These are phyloP conservation scores for Teratosphaeria nubilosa DNA, from an alignment of 2,329 filamentous ascomycete genomes.

Conservation along the genomic window DNA sequence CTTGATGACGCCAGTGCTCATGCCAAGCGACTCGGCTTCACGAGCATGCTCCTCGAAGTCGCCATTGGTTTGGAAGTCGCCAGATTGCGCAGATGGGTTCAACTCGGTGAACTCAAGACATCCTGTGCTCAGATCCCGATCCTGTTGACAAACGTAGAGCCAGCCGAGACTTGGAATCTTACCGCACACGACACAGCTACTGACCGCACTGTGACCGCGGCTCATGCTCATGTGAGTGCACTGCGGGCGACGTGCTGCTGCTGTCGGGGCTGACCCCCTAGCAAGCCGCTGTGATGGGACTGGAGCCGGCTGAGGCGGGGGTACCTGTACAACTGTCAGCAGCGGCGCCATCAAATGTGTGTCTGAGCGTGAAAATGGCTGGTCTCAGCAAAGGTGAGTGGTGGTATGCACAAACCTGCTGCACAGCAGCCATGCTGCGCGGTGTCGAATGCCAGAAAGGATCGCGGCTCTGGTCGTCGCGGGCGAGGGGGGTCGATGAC, in stretches of 20 bases:
- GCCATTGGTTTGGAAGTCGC: slow-evolving; percentile 7
- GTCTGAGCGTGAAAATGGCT: neutral
- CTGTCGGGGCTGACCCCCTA: neutral
- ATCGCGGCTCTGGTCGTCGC: slow-evolving; percentile 3
- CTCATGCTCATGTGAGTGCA: slow-evolving; percentile 64
- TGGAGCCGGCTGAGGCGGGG: slow-evolving; percentile 7
- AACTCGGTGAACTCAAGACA: neutral
- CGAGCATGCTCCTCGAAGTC: slow-evolving; percentile 13
- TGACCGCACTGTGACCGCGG: slow-evolving; percentile 46
- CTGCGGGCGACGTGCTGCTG: slow-evolving; percentile 16
- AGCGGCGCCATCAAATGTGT: neutral
- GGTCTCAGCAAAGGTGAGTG: neutral
- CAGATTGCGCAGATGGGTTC: neutral
- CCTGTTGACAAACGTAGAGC: slow-evolving; percentile 64
- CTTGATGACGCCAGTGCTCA: slow-evolving; percentile 32
- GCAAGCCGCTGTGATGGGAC: slow-evolving; percentile 4
- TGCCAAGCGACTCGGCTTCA: slow-evolving; percentile 18
- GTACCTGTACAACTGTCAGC: neutral
- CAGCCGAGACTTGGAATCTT: slow-evolving; percentile 52
- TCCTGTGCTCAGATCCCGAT: slow-evolving; percentile 26
- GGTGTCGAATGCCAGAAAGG: slow-evolving; percentile 14
- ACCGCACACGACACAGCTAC: slow-evolving; percentile 38
- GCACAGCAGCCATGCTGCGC: slow-evolving; percentile 13
- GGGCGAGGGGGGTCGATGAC: neutral
- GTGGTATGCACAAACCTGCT: slow-evolving; percentile 11